A percentile compares a stretch with the other conserved stretches of the same genome.
phyloP scores from a whole-genome alignment of 768 basidiomycete species.

The Clavulina sp. region DNA sequence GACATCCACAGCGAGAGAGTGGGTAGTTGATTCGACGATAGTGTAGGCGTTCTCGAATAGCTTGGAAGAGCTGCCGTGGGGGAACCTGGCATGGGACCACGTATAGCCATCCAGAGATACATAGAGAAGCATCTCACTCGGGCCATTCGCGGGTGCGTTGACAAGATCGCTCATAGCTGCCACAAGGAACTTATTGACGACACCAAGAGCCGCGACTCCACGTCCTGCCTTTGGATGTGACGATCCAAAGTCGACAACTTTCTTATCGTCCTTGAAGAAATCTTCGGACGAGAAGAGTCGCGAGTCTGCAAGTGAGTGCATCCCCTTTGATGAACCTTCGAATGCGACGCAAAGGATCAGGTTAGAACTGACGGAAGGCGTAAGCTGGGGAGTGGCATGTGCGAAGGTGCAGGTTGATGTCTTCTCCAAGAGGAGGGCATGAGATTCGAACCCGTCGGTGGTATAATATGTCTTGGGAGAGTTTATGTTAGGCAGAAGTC shows the following conservation, averaged over 20 bases:
- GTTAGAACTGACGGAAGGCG: constrained; percentile 32
- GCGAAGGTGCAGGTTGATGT: constrained; percentile 71
- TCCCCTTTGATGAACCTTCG: constrained; percentile 30
- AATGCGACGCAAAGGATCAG: constrained; percentile 84
- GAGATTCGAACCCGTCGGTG: constrained; percentile 55
- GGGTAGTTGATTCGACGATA: constrained; percentile 81
- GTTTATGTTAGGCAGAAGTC: no score
- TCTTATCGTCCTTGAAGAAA: constrained; percentile 50
- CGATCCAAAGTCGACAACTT: constrained; percentile 66
- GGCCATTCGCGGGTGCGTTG: not conserved
- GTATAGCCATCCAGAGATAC: constrained; percentile 65
- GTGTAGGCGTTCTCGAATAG: constrained; percentile 90
- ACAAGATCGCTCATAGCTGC: constrained; percentile 59
- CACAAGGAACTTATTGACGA: constrained; percentile 83
- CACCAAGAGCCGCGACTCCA: constrained; percentile 85
- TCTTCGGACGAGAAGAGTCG: constrained; percentile 72
- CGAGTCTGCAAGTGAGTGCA: constrained; percentile 36
- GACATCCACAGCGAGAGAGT: constrained; percentile 90
- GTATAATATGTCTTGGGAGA: constrained; percentile 68
- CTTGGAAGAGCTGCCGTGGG: constrained; percentile 63
- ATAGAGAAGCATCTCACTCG: constrained; percentile 62
- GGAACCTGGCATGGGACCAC: constrained; percentile 87
- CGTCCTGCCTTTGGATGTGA: constrained; percentile 58
- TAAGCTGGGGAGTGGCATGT: not conserved
- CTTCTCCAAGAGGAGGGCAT: constrained; percentile 44